phyloP scores from a whole-genome alignment of 2,329 filamentous ascomycete genomes.

The Botryotinia convoluta region DNA sequence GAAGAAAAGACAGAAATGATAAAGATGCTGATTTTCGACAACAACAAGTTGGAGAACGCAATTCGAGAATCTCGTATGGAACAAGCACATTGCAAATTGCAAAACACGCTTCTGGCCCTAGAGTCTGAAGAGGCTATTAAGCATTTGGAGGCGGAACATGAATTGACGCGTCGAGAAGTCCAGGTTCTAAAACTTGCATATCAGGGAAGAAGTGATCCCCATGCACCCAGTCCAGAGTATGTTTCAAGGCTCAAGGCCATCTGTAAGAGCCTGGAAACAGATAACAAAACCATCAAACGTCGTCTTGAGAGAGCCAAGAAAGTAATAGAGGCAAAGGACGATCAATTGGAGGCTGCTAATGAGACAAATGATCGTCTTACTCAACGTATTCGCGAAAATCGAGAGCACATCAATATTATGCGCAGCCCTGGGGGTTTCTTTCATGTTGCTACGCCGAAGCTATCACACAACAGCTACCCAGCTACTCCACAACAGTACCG shows the following conservation, averaged over 20 bases:
- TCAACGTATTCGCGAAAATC: conserved; percentile 82
- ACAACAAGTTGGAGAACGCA: conserved; percentile 47
- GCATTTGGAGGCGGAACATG: conserved; percentile 84
- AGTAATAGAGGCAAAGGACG: conserved; percentile 74
- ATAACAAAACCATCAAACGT: conserved; percentile 61
- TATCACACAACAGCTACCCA: conserved; percentile 40
- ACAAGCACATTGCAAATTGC: conserved; percentile 84
- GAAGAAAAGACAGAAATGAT: conserved; percentile 59
- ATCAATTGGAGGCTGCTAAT: conserved; percentile 64
- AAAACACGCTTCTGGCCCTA: conserved; percentile 79
- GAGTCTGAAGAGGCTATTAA: conserved; percentile 83
- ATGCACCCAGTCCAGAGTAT: conserved; percentile 46
- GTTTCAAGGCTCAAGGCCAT: conserved; percentile 62
- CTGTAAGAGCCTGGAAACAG: conserved; percentile 64
- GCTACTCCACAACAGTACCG: conserved; percentile 44
- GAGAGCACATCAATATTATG: conserved; percentile 79
- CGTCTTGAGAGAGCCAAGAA: conserved; percentile 73
- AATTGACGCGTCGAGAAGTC: conserved; percentile 85
- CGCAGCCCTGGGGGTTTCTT: conserved; percentile 71
- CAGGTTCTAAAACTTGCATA: conserved; percentile 75
- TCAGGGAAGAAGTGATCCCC: conserved; percentile 54
- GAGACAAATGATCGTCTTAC: conserved; percentile 78
- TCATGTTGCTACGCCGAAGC: conserved; percentile 59
- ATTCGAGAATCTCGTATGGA: conserved; percentile 74
- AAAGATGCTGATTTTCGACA: conserved; percentile 53